These are phyloP conservation scores for Solanum piurae DNA, from an alignment of 257 asterid genomes.

Conservation along the genomic window DNA sequence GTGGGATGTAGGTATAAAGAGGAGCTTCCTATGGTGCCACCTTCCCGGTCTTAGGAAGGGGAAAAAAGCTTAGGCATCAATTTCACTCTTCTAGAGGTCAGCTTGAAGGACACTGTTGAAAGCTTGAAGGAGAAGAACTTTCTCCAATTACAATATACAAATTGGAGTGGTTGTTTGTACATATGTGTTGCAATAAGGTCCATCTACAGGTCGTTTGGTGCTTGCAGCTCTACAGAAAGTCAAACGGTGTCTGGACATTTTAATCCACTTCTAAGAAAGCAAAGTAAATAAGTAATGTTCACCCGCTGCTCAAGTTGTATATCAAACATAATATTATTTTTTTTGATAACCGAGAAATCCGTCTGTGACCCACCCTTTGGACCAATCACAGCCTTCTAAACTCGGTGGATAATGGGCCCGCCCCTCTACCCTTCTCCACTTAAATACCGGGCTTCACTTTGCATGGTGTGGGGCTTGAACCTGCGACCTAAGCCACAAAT, in stretches of 20 bases:
- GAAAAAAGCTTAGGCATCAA: not conserved
- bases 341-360: no score
- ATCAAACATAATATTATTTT: not conserved
- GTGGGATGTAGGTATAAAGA: constrained; percentile 6
- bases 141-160: constrained; percentile 3
- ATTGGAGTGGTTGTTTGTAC: no score
- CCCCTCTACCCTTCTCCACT: no score
- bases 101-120: constrained; percentile 1
- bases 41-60: not conserved
- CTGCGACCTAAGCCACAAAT: no score
- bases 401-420: no score
- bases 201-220: not conserved
- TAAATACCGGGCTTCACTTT: no score
- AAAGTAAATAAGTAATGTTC: not conserved
- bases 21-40: not conserved
- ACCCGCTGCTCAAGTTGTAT: not conserved
- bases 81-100: not conserved
- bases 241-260: not conserved
- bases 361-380: no score
- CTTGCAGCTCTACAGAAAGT: not conserved
- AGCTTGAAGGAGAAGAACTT: constrained; percentile 19
- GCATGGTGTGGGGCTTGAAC: no score
- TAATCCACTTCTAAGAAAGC: not conserved
- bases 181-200: not conserved
- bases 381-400: no score